Conservation (phyloP, 805 yeast species). For the Vanderwaltozyma polyspora region DNA sequence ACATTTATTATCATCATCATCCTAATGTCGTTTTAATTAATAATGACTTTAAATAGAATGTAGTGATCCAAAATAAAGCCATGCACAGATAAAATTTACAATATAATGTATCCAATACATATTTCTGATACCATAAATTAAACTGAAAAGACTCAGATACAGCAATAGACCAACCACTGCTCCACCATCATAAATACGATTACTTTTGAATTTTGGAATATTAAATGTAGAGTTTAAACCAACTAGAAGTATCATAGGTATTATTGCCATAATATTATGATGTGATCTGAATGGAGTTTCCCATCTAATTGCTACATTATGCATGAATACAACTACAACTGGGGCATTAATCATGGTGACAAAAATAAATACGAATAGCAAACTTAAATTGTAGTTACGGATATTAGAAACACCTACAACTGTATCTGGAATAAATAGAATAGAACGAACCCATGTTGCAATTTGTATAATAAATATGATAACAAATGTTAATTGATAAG, state of each 20-base stretch:
- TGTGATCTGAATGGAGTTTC: conserved; percentile 77
- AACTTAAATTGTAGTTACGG: conserved; percentile 49
- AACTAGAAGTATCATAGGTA: conserved; percentile 56
- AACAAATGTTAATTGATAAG: conserved; percentile 70
- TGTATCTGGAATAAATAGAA: conserved; percentile 5
- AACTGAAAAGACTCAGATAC: conserved; percentile 49
- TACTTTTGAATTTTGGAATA: conserved; percentile 29
- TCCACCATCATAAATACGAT: conserved; percentile 18
- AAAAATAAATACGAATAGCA: conserved; percentile 63
- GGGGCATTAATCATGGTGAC: conserved; percentile 72
- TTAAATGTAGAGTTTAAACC: conserved; percentile 42
- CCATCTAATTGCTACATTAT: conserved; percentile 69
- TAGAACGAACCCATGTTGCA: conserved; percentile 36
- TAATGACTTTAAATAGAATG: too few relatives aligned
- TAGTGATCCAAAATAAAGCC: conserved; percentile 15
- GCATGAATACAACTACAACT: conserved; percentile 67
- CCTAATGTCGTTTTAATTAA: too few relatives aligned
- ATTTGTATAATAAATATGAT: conserved; percentile 50
- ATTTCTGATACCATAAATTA: conserved; percentile 68
- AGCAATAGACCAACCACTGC: conserved; percentile 31
- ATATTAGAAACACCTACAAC: conserved; percentile 23
- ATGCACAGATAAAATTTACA: conserved; percentile 50
- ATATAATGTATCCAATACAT: conserved; percentile 79
- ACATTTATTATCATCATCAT: too few relatives aligned
- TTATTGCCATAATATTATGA: conserved; percentile 67